These are phyloP conservation scores for Hexamita inflata DNA, from an alignment of 208 protist genomes.

Conservation along the genomic window DNA sequence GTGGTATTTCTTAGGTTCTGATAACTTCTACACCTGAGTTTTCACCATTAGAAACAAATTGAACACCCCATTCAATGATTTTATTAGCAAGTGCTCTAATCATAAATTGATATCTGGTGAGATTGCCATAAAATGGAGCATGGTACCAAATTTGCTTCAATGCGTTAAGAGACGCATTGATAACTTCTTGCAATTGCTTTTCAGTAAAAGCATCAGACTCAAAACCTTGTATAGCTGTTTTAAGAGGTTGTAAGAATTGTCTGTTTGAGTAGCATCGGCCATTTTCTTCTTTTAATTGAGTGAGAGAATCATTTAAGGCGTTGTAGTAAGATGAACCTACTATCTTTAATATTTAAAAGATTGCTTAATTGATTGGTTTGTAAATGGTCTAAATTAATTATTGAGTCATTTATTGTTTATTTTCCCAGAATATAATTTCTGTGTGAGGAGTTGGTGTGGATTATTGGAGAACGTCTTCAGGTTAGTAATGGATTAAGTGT, in stretches of 20 bases:
- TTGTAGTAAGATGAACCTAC: slow-evolving; percentile 32
- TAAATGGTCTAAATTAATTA: slow-evolving; percentile 23
- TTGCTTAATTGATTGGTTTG: neutral
- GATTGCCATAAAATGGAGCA: slow-evolving; percentile 25
- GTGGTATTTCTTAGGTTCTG: neutral
- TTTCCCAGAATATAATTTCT: slow-evolving; percentile 33
- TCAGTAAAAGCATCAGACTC: neutral
- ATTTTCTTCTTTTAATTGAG: neutral
- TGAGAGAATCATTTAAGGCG: neutral
- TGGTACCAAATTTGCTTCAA: slow-evolving; percentile 22
- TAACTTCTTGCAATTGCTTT: neutral
- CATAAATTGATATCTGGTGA: slow-evolving; percentile 5
- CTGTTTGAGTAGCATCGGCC: slow-evolving; percentile 13
- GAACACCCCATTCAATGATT: slow-evolving; percentile 22
- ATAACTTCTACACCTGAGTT: neutral
- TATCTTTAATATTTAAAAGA: neutral
- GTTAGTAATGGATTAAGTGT: neutral
- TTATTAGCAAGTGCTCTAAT: slow-evolving; percentile 29
- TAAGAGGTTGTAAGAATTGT: slow-evolving; percentile 26
- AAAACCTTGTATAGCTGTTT: neutral
- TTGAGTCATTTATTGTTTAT: slow-evolving; percentile 28
- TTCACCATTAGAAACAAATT: neutral
- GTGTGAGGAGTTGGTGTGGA: slow-evolving; percentile 23
- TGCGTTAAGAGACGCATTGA: neutral
- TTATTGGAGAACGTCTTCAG: slow-evolving; percentile 2